Evolutionary conservation across 345 rosid species (phyloP), one percentile per base, ranked within the genome.

Genomic region (Melaleuca alternifolia): DNA sequence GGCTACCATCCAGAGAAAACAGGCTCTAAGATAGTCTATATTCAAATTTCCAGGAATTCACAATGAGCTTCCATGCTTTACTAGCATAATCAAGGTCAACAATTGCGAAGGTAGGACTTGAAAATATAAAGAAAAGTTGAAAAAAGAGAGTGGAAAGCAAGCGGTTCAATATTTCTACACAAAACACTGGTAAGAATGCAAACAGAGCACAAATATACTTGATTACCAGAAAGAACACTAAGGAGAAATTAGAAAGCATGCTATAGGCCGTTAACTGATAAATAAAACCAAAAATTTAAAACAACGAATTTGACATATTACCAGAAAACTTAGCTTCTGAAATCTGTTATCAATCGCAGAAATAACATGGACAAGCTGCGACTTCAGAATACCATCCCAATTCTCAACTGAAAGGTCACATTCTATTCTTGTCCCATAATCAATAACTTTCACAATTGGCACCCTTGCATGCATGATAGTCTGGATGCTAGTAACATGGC

Each of bases 301-400:
- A 82, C 41, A 41, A 44, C 46, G 26, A 65, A 12, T 85, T 7
- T 81, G 18, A 71, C 48, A 9, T 18, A 90, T 90, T 89, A 93
- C 95, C 95, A 93, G 88, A 85, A 91, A 56, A 89, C 93, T 89
- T 85, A 93, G 95, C 88, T 91, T 93, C 87, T 87, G 93, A 90
- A 93, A 92, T 89, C 94, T 89, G 30, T 87, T 93, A 91, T 93
- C 95, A 76, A 93, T 93, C 33, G 88, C 85, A 88, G 94, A 90
- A 44, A 93, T 87, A 8, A 88, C 83, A 28, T 85, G 90, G 85
- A 93, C 88, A 85, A 92, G 88, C 81, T 87, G 85, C n/a, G 95
- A 91, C 81, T 86, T 90, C 76, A 86, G 76, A 84, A 93, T 89
- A 48, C 92, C 94, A 48, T 86, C 91, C 91, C 92, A 89, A 89